A percentile compares a stretch with the other conserved stretches of the same genome.
These are phyloP conservation scores for Coemansia sp. DNA, from an alignment of 192 early-diverging fungal genomes.

Conservation along the genomic window DNA sequence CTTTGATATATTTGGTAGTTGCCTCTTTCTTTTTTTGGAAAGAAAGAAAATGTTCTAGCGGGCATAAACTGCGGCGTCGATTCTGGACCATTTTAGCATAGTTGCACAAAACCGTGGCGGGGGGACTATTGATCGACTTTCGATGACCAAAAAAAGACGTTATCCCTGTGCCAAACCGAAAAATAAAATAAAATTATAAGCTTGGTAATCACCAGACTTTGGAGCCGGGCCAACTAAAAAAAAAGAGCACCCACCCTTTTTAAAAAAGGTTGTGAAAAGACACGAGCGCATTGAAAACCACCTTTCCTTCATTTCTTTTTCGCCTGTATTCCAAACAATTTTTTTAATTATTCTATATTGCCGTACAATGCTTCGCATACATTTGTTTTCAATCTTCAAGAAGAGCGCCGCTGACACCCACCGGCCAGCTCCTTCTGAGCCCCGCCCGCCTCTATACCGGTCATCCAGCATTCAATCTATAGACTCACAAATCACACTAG, in stretches of 20 bases:
- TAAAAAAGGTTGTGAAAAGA: background rate
- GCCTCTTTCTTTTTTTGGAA: background rate
- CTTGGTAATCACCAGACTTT: background rate
- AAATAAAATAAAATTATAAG: constrained; percentile 6
- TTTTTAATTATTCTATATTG: background rate
- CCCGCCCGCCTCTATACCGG: background rate
- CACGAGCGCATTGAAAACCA: background rate
- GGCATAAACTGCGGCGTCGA: background rate
- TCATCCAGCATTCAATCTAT: constrained; percentile 11
- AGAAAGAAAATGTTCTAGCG: background rate
- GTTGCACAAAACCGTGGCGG: constrained; percentile 3
- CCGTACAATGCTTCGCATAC: constrained; percentile 21
- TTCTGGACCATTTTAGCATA: background rate
- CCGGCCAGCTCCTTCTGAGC: background rate
- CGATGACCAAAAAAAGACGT: background rate
- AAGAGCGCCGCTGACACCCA: constrained; percentile 1
- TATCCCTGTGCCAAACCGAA: background rate
- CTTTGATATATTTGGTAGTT: background rate
- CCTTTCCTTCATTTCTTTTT: background rate
- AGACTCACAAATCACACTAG: constrained; percentile 43
- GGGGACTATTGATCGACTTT: background rate
- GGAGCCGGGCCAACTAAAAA: constrained; percentile 28
- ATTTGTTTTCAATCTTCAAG: constrained; percentile 23
- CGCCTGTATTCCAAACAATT: background rate
- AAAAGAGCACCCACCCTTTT: constrained; percentile 2